Evolutionary conservation across 2,329 filamentous ascomycete genomes (phyloP).

Genomic region (Madurella fahalii): DNA sequence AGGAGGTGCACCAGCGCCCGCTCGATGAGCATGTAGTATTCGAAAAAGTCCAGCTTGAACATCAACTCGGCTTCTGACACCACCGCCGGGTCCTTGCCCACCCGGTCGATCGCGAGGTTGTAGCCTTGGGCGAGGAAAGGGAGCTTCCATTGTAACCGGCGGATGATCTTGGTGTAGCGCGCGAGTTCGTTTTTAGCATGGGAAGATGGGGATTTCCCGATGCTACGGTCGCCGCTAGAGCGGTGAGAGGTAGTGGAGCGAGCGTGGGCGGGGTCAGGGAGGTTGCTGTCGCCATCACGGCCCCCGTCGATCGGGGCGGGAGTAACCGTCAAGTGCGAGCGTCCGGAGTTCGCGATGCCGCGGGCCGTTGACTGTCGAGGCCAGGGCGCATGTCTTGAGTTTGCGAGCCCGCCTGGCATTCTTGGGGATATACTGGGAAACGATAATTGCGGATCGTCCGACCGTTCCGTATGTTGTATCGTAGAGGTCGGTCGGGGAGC

Average conservation of each 20-base stretch:
- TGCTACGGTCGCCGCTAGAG: not conserved
- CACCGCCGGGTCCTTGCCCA: constrained; percentile 33
- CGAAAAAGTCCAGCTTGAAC: constrained; percentile 76
- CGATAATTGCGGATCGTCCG: not conserved
- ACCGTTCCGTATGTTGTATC: no score
- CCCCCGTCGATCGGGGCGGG: constrained; percentile 5
- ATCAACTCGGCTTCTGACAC: constrained; percentile 56
- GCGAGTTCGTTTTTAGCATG: constrained; percentile 40
- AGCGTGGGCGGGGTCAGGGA: not conserved
- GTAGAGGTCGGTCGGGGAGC: no score
- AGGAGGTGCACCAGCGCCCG: constrained; percentile 64
- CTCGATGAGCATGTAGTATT: constrained; percentile 71
- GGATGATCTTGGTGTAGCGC: constrained; percentile 57
- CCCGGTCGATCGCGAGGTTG: constrained; percentile 42
- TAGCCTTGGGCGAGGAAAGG: constrained; percentile 57
- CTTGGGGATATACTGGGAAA: not conserved
- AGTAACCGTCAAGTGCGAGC: constrained; percentile 7
- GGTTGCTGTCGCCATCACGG: not conserved
- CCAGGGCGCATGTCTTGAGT: constrained; percentile 18
- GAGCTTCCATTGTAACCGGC: constrained; percentile 60
- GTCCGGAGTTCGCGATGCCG: not conserved
- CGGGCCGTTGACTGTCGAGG: not conserved
- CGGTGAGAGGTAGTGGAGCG: not conserved
- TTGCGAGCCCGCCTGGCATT: constrained; percentile 15
- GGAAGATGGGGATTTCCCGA: constrained; percentile 3